Base-by-base conservation (phyloP, 352 stramenopile genomes). In the Globisporangium lucens region DNA sequence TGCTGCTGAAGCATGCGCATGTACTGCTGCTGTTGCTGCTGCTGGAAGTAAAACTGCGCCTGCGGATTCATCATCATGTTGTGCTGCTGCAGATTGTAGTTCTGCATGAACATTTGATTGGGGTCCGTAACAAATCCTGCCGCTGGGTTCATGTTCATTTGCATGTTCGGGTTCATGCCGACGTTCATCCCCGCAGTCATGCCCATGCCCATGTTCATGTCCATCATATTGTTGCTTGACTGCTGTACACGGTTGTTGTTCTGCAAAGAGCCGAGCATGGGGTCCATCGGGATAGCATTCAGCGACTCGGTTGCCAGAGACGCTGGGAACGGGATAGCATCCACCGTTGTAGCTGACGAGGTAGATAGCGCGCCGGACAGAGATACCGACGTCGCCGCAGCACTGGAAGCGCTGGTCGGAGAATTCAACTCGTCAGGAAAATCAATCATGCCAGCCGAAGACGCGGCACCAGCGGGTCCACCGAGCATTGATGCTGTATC, bases 351-450 rank as follows among this genome's bases (percentile, higher is more conserved):
- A 1, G 77, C 70, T 22, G 75, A 70, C 27, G 74, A 56, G 4
- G 74, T 68, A 1, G 79, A 72, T n/a, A 81, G 65, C 27, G 72
- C 43, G 13, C 67, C 65, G 17, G 78, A 61, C 68, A 77, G 66
- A 3, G 77, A 68, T 4, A 70, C 59, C 2, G 77, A 76, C 10
- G 77, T 83, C 51, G 62, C 58, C 27, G 66, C 53, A 8, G 46
- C 73, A 4, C 41, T 58, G 13, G 66, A 24, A 17, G 65, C 56
- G 49, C 65, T 76, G 63, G 77, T 86, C 30, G 87, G 83, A 49
- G 87, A 91, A 60, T 95, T 92, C n/a, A 95, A 76, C 58, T 95
- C 88, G 41, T 93, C 88, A 0, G 88, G 88, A 65, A 95, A 94
- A 61, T 94, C 88, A 41, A 95, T 94, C 67, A 94, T 87, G 4